A percentile compares a stretch with the other conserved stretches of the same genome.
These are phyloP conservation scores for Ophiostoma quercus DNA, from an alignment of 2,329 filamentous ascomycete genomes.

Conservation along the genomic window DNA sequence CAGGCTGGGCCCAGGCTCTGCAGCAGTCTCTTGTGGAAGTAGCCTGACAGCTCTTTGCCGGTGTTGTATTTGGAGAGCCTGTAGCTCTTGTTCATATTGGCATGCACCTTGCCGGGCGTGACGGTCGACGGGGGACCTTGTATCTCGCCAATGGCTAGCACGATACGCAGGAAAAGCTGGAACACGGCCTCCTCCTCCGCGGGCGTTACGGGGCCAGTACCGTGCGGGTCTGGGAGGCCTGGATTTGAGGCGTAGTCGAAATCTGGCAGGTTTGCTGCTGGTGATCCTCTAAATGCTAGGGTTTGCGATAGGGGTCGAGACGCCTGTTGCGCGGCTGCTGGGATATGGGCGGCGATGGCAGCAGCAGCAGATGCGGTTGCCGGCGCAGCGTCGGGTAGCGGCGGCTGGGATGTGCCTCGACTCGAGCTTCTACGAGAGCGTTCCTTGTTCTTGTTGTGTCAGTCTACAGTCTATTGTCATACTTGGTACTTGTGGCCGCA, in stretches of 20 bases:
- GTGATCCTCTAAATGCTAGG: neutral
- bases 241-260: neutral
- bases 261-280: neutral
- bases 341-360: neutral
- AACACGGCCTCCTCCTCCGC: slow-evolving; percentile 4
- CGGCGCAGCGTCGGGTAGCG: neutral
- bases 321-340: slow-evolving; percentile 10
- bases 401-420: slow-evolving; percentile 12
- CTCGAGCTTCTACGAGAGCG: slow-evolving; percentile 22
- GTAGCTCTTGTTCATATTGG: slow-evolving; percentile 38
- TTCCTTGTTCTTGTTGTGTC: slow-evolving; percentile 17
- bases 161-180: slow-evolving; percentile 25
- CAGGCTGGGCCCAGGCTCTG: slow-evolving; percentile 36
- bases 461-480: neutral
- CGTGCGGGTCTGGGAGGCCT: neutral
- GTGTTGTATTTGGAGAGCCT: slow-evolving; percentile 38
- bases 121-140: slow-evolving; percentile 30
- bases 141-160: slow-evolving; percentile 31
- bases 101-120: slow-evolving; percentile 33
- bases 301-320: slow-evolving; percentile 4
- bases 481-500: neutral
- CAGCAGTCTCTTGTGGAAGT: slow-evolving; percentile 41
- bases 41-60: slow-evolving; percentile 41
- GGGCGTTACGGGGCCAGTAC: neutral
- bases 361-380: neutral